A percentile compares a stretch with the other conserved stretches of the same genome.
These are phyloP conservation scores for Lotus japonicus DNA, from an alignment of 306 rosid genomes.

Conservation along the genomic window DNA sequence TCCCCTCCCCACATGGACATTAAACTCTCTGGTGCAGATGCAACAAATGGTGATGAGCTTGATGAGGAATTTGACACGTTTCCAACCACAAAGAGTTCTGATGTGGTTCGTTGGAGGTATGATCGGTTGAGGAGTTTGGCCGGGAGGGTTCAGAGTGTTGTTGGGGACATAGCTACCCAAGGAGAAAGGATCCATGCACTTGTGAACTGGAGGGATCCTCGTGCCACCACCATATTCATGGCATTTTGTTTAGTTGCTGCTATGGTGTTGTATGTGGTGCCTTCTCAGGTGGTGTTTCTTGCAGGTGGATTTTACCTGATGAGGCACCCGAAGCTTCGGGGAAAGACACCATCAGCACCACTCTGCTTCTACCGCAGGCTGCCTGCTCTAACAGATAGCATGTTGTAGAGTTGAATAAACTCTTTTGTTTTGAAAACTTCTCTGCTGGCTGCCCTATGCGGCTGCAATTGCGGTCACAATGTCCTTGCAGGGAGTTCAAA, in stretches of 20 bases:
- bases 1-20: constrained; percentile 88
- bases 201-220: constrained; percentile 89
- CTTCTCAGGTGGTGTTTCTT: constrained; percentile 50
- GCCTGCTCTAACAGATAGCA: constrained; percentile 74
- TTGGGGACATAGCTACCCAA: constrained; percentile 85
- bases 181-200: constrained; percentile 82
- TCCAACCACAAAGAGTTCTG: constrained; percentile 52
- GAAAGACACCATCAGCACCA: constrained; percentile 53
- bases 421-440: not conserved
- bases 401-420: constrained; percentile 38
- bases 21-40: constrained; percentile 58
- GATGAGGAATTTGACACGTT: constrained; percentile 85
- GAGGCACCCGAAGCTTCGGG: constrained; percentile 88
- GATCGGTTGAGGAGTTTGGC: constrained; percentile 80
- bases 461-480: too few relatives aligned
- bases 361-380: constrained; percentile 81
- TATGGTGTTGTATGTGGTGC: constrained; percentile 56
- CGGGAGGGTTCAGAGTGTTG: constrained; percentile 79
- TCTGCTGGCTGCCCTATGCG: constrained; percentile 19
- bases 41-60: constrained; percentile 57
- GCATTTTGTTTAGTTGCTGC: constrained; percentile 57
- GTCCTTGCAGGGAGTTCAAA: too few relatives aligned
- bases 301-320: constrained; percentile 54
- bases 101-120: constrained; percentile 66
- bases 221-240: constrained; percentile 69